Evolutionary conservation across 73 alveolate genomes (phyloP).

Genomic region (Symbiodinium pilosum): DNA sequence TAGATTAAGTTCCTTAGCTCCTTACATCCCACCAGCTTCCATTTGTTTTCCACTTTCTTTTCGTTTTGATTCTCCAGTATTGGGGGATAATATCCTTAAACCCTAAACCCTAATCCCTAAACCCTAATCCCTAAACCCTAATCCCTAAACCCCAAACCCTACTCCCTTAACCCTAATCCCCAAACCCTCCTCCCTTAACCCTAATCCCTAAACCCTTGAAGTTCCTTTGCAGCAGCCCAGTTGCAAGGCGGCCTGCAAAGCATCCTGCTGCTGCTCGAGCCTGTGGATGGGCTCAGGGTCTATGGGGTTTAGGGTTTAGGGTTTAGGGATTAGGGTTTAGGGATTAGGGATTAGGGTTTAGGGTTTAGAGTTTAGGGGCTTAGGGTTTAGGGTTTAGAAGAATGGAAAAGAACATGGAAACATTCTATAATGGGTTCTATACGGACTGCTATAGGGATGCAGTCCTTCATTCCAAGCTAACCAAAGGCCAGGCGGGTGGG

Average conservation of each 20-base stretch:
- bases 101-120: neutral
- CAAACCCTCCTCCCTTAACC: neutral
- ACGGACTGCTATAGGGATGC: too few species aligned
- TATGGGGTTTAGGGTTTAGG: neutral
- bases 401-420: neutral
- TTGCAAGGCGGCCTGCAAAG: conserved; percentile 57
- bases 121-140: neutral
- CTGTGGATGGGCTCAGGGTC: neutral
- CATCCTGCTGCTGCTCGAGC: conserved; percentile 74
- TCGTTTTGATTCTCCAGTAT: neutral
- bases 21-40: too few species aligned
- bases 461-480: too few species aligned
- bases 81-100: neutral
- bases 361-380: neutral
- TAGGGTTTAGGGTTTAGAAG: too few species aligned
- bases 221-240: neutral
- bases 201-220: neutral
- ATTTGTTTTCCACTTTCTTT: too few species aligned
- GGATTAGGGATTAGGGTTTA: neutral
- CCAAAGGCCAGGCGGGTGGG: neutral
- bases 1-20: too few species aligned
- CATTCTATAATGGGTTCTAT: neutral
- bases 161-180: neutral
- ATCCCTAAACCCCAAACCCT: neutral
- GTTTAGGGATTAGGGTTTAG: neutral